A percentile compares a stretch with the other conserved stretches of the same genome.
These are phyloP conservation scores for Colletotrichum siamense DNA, from an alignment of 2,329 filamentous ascomycete species.

Conservation along the genomic window DNA sequence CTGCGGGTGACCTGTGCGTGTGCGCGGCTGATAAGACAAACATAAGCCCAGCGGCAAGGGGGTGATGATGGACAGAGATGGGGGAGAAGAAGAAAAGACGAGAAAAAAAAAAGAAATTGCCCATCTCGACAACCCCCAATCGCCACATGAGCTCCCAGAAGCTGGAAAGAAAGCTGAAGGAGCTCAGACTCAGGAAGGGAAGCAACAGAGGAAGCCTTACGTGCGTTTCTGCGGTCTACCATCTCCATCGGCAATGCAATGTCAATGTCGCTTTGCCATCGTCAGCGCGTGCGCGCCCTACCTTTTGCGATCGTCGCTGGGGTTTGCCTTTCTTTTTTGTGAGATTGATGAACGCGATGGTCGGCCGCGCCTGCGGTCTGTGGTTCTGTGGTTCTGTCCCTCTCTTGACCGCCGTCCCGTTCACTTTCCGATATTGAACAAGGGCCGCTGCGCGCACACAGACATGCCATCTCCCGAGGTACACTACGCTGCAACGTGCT, in stretches of 20 bases:
- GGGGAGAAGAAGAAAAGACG: background rate
- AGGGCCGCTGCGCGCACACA: background rate
- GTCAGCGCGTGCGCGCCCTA: background rate
- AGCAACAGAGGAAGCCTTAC: background rate
- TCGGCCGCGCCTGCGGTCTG: background rate
- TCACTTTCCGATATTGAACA: background rate
- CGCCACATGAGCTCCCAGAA: background rate
- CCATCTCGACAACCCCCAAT: background rate
- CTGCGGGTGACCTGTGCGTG: background rate
- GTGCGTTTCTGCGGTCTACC: background rate
- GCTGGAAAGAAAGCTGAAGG: background rate
- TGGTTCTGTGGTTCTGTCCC: background rate
- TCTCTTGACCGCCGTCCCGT: background rate
- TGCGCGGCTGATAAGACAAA: background rate
- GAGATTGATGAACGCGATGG: background rate
- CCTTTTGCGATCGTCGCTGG: background rate
- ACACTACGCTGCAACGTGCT: background rate
- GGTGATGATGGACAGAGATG: background rate
- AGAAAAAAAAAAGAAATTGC: background rate
- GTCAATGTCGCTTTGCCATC: background rate
- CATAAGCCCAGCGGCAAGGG: background rate
- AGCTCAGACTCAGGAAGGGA: background rate
- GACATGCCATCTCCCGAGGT: background rate
- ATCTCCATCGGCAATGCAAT: background rate
- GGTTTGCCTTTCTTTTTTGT: background rate